Conservation (phyloP, 495 filamentous ascomycete genomes). For the Penicillium cinerascens region DNA sequence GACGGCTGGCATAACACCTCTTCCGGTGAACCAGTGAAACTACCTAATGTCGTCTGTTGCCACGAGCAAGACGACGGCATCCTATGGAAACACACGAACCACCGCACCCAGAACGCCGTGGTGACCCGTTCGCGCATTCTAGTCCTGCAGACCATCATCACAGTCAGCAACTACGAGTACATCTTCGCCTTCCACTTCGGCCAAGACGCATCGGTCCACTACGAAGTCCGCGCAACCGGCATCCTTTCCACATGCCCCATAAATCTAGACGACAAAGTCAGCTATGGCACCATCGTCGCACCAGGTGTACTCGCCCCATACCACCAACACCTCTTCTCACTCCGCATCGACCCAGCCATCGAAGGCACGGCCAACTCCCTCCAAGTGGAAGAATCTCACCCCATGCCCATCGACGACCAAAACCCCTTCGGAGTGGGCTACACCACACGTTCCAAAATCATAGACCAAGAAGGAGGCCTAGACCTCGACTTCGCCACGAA, state of each 20-base stretch:
- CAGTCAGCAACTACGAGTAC: slow-evolving; percentile 82
- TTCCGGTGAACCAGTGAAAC: slow-evolving; percentile 47
- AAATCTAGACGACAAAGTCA: slow-evolving; percentile 46
- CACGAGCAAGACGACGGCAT: slow-evolving; percentile 68
- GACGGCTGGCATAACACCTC: slow-evolving; percentile 51
- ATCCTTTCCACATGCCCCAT: slow-evolving; percentile 80
- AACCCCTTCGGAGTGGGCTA: slow-evolving; percentile 82
- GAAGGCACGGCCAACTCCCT: slow-evolving; percentile 69
- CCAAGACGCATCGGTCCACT: slow-evolving; percentile 71
- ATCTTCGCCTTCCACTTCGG: slow-evolving; percentile 82
- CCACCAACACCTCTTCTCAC: slow-evolving; percentile 88
- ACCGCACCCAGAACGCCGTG: slow-evolving; percentile 55
- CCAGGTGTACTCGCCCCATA: slow-evolving; percentile 74
- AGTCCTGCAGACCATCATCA: slow-evolving; percentile 71
- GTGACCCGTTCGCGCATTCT: slow-evolving; percentile 55
- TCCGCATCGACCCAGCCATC: slow-evolving; percentile 79
- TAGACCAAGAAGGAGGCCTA: slow-evolving; percentile 56
- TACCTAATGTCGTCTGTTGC: slow-evolving; percentile 58
- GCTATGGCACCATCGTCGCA: slow-evolving; percentile 80
- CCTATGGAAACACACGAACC: slow-evolving; percentile 69
- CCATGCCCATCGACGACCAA: slow-evolving; percentile 56
- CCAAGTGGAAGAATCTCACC: slow-evolving; percentile 63
- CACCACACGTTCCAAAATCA: slow-evolving; percentile 48
- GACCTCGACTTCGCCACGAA: slow-evolving; percentile 61
- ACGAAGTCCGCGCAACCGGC: slow-evolving; percentile 83